Conservation (phyloP, 2,329 filamentous ascomycete species). For the Cladosporium sp. region DNA sequence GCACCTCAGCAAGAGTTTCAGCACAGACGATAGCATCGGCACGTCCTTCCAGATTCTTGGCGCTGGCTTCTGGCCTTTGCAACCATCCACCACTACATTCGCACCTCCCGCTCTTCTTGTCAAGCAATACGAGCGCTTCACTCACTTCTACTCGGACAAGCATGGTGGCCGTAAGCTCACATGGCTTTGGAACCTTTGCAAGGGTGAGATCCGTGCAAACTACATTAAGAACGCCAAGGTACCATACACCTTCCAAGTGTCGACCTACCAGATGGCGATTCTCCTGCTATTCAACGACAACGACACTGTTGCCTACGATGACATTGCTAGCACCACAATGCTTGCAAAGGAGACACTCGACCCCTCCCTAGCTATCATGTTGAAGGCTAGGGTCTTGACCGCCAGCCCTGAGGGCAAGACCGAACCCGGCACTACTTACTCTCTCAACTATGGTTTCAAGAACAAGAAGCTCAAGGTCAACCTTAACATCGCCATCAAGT, state of each 20-base stretch:
- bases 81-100: slow-evolving; percentile 83
- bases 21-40: slow-evolving; percentile 72
- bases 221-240: slow-evolving; percentile 87
- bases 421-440: slow-evolving; percentile 76
- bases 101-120: slow-evolving; percentile 82
- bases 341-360: slow-evolving; percentile 82
- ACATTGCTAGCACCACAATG: slow-evolving; percentile 79
- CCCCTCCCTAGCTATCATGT: slow-evolving; percentile 78
- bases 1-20: slow-evolving; percentile 61
- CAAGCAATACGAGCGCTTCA: slow-evolving; percentile 85
- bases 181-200: slow-evolving; percentile 98
- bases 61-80: slow-evolving; percentile 96
- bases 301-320: slow-evolving; percentile 81
- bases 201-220: slow-evolving; percentile 91
- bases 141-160: slow-evolving; percentile 91
- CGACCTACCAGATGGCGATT: slow-evolving; percentile 97
- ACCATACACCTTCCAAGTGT: slow-evolving; percentile 95
- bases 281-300: slow-evolving; percentile 92
- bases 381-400: slow-evolving; percentile 88
- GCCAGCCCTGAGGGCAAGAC: slow-evolving; percentile 73
- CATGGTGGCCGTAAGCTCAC: slow-evolving; percentile 95
- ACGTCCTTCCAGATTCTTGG: slow-evolving; percentile 90
- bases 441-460: slow-evolving; percentile 93
- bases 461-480: slow-evolving; percentile 98
- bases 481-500: slow-evolving; percentile 90